These are phyloP conservation scores for Pseudotsuga menziesii DNA, from an alignment of 75 land plant genomes.

Conservation along the genomic window DNA sequence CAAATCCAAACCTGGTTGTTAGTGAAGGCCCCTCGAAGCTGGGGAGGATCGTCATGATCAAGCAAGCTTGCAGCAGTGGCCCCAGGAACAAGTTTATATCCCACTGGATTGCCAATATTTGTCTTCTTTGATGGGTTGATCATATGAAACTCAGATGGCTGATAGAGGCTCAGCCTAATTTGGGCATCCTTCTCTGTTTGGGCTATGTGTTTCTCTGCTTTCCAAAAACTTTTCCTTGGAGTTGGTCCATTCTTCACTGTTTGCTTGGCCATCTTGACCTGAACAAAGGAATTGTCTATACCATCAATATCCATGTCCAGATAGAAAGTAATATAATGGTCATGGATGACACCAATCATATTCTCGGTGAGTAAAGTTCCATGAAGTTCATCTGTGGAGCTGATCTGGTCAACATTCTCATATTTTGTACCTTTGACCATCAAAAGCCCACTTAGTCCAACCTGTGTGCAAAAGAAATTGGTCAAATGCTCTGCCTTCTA, in stretches of 20 bases:
- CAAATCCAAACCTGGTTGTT: conserved; percentile 54
- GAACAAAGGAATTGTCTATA: conserved; percentile 66
- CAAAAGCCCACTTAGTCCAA: conserved; percentile 72
- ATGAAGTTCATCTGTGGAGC: conserved; percentile 28
- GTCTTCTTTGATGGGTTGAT: conserved; percentile 62
- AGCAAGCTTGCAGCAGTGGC: conserved; percentile 76
- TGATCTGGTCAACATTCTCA: conserved; percentile 34
- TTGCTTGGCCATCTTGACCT: conserved; percentile 52
- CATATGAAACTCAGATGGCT: conserved; percentile 73
- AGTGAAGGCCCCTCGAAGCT: conserved; percentile 68
- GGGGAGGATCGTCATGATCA: conserved; percentile 64
- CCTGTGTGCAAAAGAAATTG: conserved; percentile 29
- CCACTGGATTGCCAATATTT: conserved; percentile 71
- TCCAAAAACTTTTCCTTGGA: conserved; percentile 67
- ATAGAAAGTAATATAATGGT: conserved; percentile 75
- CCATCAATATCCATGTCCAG: conserved; percentile 91
- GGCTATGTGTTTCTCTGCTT: conserved; percentile 47
- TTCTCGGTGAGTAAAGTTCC: conserved; percentile 77
- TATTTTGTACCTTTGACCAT: conserved; percentile 67
- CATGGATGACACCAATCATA: conserved; percentile 78
- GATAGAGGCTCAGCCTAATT: conserved; percentile 57
- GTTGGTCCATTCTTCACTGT: conserved; percentile 26
- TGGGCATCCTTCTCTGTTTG: conserved; percentile 76
- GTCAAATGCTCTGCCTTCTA: background rate
- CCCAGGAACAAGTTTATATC: conserved; percentile 81